Evolutionary conservation across 2,329 filamentous ascomycete genomes (phyloP).

Genomic region (Didymella lethalis): DNA sequence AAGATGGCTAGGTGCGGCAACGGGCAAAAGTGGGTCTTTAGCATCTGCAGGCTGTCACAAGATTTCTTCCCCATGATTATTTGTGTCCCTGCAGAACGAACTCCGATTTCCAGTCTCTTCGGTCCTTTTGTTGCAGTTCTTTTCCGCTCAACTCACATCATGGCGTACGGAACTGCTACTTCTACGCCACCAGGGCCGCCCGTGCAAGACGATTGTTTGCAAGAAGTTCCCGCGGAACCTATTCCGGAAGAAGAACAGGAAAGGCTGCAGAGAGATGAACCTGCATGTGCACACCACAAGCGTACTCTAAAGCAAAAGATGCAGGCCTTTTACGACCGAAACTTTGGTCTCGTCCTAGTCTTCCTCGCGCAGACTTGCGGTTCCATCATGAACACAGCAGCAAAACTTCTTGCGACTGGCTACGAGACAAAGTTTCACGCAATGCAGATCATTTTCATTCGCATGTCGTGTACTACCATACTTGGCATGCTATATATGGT

Average conservation of each 20-base stretch:
- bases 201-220: constrained; percentile 5
- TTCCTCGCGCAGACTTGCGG: constrained; percentile 52
- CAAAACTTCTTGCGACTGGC: constrained; percentile 36
- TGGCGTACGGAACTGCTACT: constrained; percentile 26
- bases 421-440: constrained; percentile 40
- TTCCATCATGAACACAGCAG: constrained; percentile 38
- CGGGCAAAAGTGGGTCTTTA: constrained; percentile 11
- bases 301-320: constrained; percentile 10
- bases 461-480: constrained; percentile 75
- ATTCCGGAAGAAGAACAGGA: constrained; percentile 13
- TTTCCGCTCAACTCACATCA: not conserved
- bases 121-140: not conserved
- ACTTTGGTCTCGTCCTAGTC: constrained; percentile 36
- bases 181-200: not conserved
- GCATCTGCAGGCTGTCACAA: constrained; percentile 1
- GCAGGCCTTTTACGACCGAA: constrained; percentile 31
- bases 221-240: constrained; percentile 15
- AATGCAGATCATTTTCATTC: constrained; percentile 73
- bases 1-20: constrained; percentile 15
- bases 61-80: constrained; percentile 8
- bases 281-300: constrained; percentile 5
- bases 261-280: constrained; percentile 14
- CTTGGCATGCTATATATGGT: constrained; percentile 76
- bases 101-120: not conserved
- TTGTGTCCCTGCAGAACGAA: not conserved